phyloP scores from a whole-genome alignment of 2,329 filamentous ascomycete genomes.

The Phialophora expanda region DNA sequence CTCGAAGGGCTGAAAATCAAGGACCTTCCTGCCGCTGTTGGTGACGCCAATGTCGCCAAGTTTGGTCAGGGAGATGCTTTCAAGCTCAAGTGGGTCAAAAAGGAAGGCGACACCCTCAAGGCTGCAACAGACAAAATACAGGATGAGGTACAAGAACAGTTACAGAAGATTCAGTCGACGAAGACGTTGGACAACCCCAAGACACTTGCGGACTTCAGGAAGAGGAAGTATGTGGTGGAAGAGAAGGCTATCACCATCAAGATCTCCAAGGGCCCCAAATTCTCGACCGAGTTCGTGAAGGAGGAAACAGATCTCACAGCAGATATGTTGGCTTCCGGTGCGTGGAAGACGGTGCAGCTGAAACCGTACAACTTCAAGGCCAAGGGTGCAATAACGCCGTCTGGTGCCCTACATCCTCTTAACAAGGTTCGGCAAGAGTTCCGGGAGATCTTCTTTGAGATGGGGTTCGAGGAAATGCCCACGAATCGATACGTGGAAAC shows the following conservation, averaged over 20 bases:
- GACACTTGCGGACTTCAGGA: constrained; percentile 79
- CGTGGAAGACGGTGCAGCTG: constrained; percentile 91
- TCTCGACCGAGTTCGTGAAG: constrained; percentile 83
- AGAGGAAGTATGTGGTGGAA: constrained; percentile 84
- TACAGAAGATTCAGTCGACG: constrained; percentile 73
- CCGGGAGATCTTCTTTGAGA: constrained; percentile 97
- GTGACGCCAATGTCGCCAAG: constrained; percentile 54
- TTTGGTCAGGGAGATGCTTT: constrained; percentile 95
- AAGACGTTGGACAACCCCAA: constrained; percentile 74
- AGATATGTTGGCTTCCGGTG: constrained; percentile 84
- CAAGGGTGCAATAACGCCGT: constrained; percentile 58
- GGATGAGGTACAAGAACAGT: constrained; percentile 77
- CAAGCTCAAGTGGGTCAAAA: constrained; percentile 72
- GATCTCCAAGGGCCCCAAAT: constrained; percentile 84
- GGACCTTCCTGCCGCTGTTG: constrained; percentile 63
- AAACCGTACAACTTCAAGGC: constrained; percentile 83
- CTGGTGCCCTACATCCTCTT: constrained; percentile 63
- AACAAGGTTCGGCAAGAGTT: constrained; percentile 97
- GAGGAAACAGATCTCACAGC: constrained; percentile 94
- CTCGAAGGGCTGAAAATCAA: constrained; percentile 81
- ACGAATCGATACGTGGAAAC: constrained; percentile 93
- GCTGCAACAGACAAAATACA: constrained; percentile 71
- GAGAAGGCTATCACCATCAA: constrained; percentile 86
- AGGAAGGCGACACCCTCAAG: constrained; percentile 63
- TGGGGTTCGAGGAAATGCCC: constrained; percentile 98